phyloP scores from a whole-genome alignment of 129 eudicot genomes.

The Escallonia rubra region DNA sequence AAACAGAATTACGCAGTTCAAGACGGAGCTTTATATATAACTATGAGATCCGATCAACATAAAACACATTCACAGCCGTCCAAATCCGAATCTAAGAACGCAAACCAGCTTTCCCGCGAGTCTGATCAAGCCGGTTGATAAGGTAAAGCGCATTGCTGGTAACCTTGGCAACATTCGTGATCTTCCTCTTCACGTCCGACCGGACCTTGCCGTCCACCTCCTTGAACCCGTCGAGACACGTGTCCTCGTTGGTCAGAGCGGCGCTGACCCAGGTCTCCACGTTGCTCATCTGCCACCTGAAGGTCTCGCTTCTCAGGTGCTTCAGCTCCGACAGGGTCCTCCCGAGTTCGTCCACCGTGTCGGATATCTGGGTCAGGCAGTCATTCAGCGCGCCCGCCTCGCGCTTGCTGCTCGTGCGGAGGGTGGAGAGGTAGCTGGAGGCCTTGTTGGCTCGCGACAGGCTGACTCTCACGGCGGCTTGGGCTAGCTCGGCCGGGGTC shows the following conservation, averaged over 20 bases:
- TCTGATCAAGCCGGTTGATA: slow-evolving; percentile 53
- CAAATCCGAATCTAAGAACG: neutral
- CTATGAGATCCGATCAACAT: neutral
- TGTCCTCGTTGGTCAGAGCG: slow-evolving; percentile 73
- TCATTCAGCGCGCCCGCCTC: slow-evolving; percentile 48
- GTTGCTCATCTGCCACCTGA: slow-evolving; percentile 85
- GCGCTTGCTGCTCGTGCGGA: slow-evolving; percentile 23
- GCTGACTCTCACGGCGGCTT: slow-evolving; percentile 67
- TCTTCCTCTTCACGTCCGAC: slow-evolving; percentile 45
- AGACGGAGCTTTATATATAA: no score
- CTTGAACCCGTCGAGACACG: slow-evolving; percentile 79
- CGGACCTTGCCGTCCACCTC: slow-evolving; percentile 51
- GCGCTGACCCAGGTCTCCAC: slow-evolving; percentile 91
- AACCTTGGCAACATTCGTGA: slow-evolving; percentile 59
- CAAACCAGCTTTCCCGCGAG: slow-evolving; percentile 1
- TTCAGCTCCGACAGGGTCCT: slow-evolving; percentile 51
- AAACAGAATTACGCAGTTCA: no score
- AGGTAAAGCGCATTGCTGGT: slow-evolving; percentile 84
- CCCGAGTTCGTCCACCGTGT: slow-evolving; percentile 63
- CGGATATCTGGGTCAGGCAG: slow-evolving; percentile 60
- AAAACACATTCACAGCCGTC: slow-evolving; percentile 5
- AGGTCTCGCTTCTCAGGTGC: slow-evolving; percentile 42
- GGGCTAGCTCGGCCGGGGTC: slow-evolving; percentile 65
- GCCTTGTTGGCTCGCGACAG: slow-evolving; percentile 44
- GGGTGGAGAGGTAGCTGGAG: slow-evolving; percentile 28